Percentiles rank a stretch among this genome's conserved stretches.
Evolutionary conservation across 768 basidiomycete species (phyloP).

Genomic region (Mycena amicta): DNA sequence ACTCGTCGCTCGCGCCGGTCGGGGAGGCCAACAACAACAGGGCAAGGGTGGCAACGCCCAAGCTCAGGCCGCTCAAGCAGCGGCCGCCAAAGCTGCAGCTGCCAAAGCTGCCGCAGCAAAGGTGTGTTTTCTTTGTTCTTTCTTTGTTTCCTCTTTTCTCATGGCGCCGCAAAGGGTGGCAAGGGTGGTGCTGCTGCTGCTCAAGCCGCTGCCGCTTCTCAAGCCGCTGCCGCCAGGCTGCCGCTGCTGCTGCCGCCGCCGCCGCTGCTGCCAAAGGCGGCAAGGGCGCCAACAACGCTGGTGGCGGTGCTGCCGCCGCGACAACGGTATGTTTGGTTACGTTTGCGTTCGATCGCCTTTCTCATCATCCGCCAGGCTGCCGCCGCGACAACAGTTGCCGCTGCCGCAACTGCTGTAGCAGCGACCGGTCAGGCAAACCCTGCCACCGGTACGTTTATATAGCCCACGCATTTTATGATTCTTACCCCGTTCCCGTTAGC

Average conservation of each 20-base stretch:
- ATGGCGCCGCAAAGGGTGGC: too few species aligned
- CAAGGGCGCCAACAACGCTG: slow-evolving; percentile 20
- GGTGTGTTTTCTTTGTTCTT: neutral
- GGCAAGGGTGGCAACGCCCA: slow-evolving; percentile 17
- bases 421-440: too few species aligned
- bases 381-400: too few species aligned
- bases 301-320: slow-evolving; percentile 14
- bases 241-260: neutral
- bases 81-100: slow-evolving; percentile 23
- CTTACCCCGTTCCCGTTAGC: too few species aligned
- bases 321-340: slow-evolving; percentile 13
- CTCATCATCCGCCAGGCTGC: too few species aligned
- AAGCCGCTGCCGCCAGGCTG: too few species aligned
- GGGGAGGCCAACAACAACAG: slow-evolving; percentile 20
- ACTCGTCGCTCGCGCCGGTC: neutral
- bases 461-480: too few species aligned
- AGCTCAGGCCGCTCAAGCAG: slow-evolving; percentile 1
- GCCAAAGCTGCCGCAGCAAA: neutral
- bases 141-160: too few species aligned
- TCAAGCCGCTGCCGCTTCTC: too few species aligned
- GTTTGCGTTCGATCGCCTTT: slow-evolving; percentile 21
- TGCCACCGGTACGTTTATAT: too few species aligned
- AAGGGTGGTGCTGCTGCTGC: too few species aligned
- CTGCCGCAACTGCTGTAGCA: too few species aligned
- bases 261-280: slow-evolving; percentile 21